Percentiles rank a stretch among this genome's conserved stretches.
Conservation (phyloP, 2,329 filamentous ascomycete species). For the Botryotinia convoluta region DNA sequence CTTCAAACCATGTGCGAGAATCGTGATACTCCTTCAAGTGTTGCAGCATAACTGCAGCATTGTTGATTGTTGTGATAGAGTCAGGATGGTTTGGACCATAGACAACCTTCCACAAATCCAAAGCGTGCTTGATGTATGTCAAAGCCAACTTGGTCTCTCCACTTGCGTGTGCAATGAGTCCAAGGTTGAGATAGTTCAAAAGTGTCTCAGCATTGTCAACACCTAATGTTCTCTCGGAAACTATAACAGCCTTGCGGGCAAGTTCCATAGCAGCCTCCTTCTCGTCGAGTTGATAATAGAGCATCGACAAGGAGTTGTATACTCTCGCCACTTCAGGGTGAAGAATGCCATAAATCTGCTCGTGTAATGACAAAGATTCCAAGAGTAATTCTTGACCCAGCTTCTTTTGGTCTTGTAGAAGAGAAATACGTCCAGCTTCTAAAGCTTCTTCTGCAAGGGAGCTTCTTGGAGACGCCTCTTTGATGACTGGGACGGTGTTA, state of each 20-base stretch:
- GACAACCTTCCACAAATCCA: slow-evolving; percentile 95
- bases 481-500: slow-evolving; percentile 91
- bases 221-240: slow-evolving; percentile 90
- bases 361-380: slow-evolving; percentile 93
- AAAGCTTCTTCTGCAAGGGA: slow-evolving; percentile 91
- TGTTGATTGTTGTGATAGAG: slow-evolving; percentile 98
- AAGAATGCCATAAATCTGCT: slow-evolving; percentile 97
- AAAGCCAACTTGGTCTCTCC: slow-evolving; percentile 89
- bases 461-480: slow-evolving; percentile 90
- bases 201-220: slow-evolving; percentile 93
- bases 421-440: slow-evolving; percentile 93
- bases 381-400: slow-evolving; percentile 91
- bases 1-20: slow-evolving; percentile 95
- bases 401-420: slow-evolving; percentile 92
- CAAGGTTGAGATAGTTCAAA: slow-evolving; percentile 92
- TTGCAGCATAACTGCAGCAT: slow-evolving; percentile 97
- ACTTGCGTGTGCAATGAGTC: slow-evolving; percentile 86
- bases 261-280: slow-evolving; percentile 94
- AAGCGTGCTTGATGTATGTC: slow-evolving; percentile 83
- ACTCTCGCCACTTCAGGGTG: slow-evolving; percentile 94
- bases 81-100: slow-evolving; percentile 93
- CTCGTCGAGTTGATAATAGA: slow-evolving; percentile 97
- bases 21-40: slow-evolving; percentile 92
- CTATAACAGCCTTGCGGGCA: slow-evolving; percentile 93
- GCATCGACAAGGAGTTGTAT: slow-evolving; percentile 91